Conservation (phyloP, 495 filamentous ascomycete species). For the Daldinia vernicosa region DNA sequence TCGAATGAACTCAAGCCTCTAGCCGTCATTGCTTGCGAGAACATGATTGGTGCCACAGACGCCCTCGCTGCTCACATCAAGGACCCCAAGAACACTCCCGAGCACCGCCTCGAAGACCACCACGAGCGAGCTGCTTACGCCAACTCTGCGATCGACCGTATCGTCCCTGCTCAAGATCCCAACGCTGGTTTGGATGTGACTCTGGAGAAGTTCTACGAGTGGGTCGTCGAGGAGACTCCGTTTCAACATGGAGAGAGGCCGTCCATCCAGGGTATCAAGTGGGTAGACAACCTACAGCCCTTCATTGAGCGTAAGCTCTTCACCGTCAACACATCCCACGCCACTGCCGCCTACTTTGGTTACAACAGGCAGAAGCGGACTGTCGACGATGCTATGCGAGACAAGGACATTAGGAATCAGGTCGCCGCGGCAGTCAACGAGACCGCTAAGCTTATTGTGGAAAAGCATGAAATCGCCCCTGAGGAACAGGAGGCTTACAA, state of each 20-base stretch:
- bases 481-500: constrained; percentile 89
- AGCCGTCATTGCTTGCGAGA: constrained; percentile 97
- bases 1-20: constrained; percentile 71
- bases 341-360: constrained; percentile 96
- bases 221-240: constrained; percentile 89
- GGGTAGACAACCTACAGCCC: constrained; percentile 88
- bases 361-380: constrained; percentile 81
- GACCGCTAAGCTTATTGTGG: constrained; percentile 82
- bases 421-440: constrained; percentile 81
- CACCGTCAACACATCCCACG: constrained; percentile 98
- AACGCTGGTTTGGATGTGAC: constrained; percentile 85
- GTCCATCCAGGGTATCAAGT: constrained; percentile 85
- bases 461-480: constrained; percentile 81
- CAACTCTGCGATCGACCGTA: constrained; percentile 97
- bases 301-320: constrained; percentile 99
- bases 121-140: constrained; percentile 79
- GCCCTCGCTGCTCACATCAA: constrained; percentile 83
- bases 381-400: constrained; percentile 80
- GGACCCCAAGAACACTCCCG: constrained; percentile 68
- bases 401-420: constrained; percentile 70
- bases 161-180: constrained; percentile 86
- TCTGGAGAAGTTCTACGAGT: constrained; percentile 98
- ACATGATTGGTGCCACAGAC: constrained; percentile 92
- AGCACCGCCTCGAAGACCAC: constrained; percentile 66
- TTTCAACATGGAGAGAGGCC: constrained; percentile 71